phyloP scores from a whole-genome alignment of 2,329 filamentous ascomycete species.

The Colletotrichum sp. region DNA sequence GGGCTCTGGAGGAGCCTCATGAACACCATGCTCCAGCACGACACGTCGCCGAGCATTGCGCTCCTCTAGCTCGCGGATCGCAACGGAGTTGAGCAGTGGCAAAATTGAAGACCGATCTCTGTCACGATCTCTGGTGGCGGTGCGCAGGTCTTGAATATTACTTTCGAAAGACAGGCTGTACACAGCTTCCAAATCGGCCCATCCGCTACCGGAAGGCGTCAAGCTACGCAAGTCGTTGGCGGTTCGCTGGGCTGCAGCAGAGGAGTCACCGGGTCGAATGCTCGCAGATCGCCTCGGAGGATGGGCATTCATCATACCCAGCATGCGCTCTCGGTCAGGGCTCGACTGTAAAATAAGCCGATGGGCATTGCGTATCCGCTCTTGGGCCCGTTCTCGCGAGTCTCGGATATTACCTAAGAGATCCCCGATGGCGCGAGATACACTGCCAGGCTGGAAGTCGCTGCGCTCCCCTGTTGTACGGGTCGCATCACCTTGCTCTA shows the following conservation, averaged over 20 bases:
- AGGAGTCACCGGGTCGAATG: not conserved
- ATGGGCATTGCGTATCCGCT: slow-evolving; percentile 37
- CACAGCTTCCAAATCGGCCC: slow-evolving; percentile 48
- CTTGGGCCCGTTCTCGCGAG: slow-evolving; percentile 37
- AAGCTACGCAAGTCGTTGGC: not conserved
- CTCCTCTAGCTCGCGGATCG: slow-evolving; percentile 31
- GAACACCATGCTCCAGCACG: slow-evolving; percentile 41
- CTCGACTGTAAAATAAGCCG: slow-evolving; percentile 28
- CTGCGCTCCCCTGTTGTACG: slow-evolving; percentile 8
- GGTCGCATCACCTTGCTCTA: not conserved
- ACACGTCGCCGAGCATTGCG: slow-evolving; percentile 28
- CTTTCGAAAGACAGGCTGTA: slow-evolving; percentile 40
- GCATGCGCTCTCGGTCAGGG: slow-evolving; percentile 7
- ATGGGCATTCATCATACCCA: slow-evolving; percentile 1
- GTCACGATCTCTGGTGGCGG: slow-evolving; percentile 33
- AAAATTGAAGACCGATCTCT: slow-evolving; percentile 40
- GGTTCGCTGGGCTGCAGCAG: not conserved
- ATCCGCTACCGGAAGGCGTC: slow-evolving; percentile 28
- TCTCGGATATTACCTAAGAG: slow-evolving; percentile 42
- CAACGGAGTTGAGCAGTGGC: slow-evolving; percentile 42
- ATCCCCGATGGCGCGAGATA: slow-evolving; percentile 44
- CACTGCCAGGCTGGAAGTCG: slow-evolving; percentile 28
- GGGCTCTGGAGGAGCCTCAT: slow-evolving; percentile 49
- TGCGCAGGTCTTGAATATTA: slow-evolving; percentile 28
- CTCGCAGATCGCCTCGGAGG: slow-evolving; percentile 4